Conservation (phyloP, 2,329 filamentous ascomycete genomes). For the Ophiocordyceps sinensis region DNA sequence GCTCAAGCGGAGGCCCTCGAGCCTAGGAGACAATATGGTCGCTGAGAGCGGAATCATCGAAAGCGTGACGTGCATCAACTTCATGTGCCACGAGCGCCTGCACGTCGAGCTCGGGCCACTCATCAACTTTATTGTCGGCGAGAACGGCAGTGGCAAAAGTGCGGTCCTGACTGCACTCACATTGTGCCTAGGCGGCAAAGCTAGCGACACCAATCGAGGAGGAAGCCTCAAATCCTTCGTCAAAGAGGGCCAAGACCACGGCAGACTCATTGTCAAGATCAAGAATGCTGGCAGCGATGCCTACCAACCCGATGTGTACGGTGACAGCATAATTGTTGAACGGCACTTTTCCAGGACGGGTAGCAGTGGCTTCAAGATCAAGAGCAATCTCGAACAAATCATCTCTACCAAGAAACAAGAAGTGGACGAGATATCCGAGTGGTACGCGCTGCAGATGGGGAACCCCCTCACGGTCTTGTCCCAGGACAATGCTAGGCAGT, state of each 20-base stretch:
- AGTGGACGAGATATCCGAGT: constrained; percentile 85
- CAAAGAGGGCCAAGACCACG: constrained; percentile 71
- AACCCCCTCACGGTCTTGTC: constrained; percentile 94
- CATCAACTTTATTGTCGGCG: constrained; percentile 96
- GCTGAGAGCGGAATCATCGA: constrained; percentile 81
- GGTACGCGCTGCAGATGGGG: constrained; percentile 85
- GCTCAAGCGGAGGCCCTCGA: constrained; percentile 33
- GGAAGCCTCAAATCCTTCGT: constrained; percentile 81
- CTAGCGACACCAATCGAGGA: constrained; percentile 81
- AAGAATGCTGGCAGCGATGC: constrained; percentile 82
- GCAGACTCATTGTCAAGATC: constrained; percentile 66
- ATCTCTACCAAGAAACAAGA: constrained; percentile 76
- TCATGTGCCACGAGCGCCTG: constrained; percentile 86
- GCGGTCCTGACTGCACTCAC: constrained; percentile 87
- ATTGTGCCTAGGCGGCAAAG: constrained; percentile 88
- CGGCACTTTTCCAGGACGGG: constrained; percentile 68
- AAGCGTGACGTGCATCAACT: constrained; percentile 75
- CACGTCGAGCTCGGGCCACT: constrained; percentile 77
- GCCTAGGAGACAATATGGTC: constrained; percentile 52
- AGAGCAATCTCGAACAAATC: constrained; percentile 51
- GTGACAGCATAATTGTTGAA: constrained; percentile 78
- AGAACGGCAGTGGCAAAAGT: constrained; percentile 96
- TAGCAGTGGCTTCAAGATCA: constrained; percentile 73
- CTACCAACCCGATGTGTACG: constrained; percentile 71
- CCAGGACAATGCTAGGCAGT: constrained; percentile 88